These are phyloP conservation scores for Rhazya stricta DNA, from an alignment of 257 asterid species.

Conservation along the genomic window DNA sequence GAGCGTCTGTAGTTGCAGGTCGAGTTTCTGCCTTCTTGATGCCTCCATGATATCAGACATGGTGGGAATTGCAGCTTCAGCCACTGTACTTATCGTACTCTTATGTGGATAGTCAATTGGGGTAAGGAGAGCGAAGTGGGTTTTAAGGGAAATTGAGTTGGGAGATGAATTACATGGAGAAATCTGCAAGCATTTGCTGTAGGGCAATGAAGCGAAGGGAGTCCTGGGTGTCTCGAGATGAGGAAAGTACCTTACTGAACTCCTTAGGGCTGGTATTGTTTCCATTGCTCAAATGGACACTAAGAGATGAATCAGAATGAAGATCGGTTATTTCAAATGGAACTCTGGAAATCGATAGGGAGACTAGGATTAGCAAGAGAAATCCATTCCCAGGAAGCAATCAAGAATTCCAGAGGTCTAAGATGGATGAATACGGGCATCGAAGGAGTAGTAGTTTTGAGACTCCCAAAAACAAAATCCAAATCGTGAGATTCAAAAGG, in stretches of 20 bases:
- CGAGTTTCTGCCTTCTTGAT: constrained; percentile 67
- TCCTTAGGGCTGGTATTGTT: constrained; percentile 14
- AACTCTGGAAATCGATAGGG: background rate
- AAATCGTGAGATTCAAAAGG: background rate
- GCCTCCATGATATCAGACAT: constrained; percentile 71
- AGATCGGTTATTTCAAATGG: too few species aligned
- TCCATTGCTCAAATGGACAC: constrained; percentile 20
- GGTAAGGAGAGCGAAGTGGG: constrained; percentile 3
- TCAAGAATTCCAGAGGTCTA: background rate
- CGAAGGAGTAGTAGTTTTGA: too few species aligned
- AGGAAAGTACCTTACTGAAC: constrained; percentile 13
- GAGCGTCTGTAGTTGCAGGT: constrained; percentile 46
- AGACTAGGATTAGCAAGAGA: background rate
- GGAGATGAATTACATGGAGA: background rate
- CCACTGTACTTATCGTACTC: background rate
- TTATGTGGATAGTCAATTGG: background rate
- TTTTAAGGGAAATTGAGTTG: background rate
- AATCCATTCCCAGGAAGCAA: background rate
- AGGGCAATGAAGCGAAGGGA: constrained; percentile 11
- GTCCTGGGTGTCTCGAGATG: constrained; percentile 13
- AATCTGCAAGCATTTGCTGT: background rate
- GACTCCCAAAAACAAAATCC: too few species aligned
- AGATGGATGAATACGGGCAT: background rate
- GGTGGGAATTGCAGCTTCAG: constrained; percentile 40
- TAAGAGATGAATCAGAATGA: background rate